Conservation (phyloP, 208 protist genomes). For the Porcisia hertigi region DNA sequence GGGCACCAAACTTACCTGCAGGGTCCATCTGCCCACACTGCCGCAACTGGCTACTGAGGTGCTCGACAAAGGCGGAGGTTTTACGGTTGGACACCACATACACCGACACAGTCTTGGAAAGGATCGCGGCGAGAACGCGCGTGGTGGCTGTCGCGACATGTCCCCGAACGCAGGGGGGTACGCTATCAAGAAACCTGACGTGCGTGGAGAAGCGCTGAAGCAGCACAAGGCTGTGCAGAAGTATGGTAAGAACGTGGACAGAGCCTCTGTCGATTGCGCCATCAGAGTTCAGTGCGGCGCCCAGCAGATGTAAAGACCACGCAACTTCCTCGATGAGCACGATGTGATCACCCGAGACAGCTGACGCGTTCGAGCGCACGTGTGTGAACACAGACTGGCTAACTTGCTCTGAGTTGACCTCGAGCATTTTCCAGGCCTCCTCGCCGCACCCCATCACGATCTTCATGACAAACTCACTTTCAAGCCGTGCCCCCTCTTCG, state of each 20-base stretch:
- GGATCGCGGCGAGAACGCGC: conserved; percentile 15
- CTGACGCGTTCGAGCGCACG: conserved; percentile 2
- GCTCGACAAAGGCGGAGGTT: conserved; percentile 36
- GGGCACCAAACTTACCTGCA: conserved; percentile 17
- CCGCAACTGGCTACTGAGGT: conserved; percentile 25
- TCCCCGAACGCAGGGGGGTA: conserved; percentile 22
- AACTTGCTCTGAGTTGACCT: conserved; percentile 12
- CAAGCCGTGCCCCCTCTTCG: conserved; percentile 39
- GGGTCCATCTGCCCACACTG: conserved; percentile 34
- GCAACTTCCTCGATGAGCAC: conserved; percentile 26
- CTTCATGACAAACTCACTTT: conserved; percentile 47
- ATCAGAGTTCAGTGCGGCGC: conserved; percentile 21
- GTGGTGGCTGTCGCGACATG: conserved; percentile 23
- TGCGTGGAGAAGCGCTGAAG: conserved; percentile 16
- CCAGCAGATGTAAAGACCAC: conserved; percentile 37
- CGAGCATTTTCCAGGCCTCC: conserved; percentile 27
- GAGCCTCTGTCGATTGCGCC: conserved; percentile 24
- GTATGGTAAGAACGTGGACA: conserved; percentile 18
- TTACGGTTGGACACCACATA: conserved; percentile 30
- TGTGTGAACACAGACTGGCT: conserved; percentile 12
- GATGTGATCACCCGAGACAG: conserved; percentile 13
- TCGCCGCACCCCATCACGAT: conserved; percentile 39
- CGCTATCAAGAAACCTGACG: conserved; percentile 4
- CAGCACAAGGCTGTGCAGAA: conserved; percentile 25
- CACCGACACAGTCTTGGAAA: conserved; percentile 32